phyloP scores from a whole-genome alignment of 805 yeast genomes.

The Starmerella powellii region DNA sequence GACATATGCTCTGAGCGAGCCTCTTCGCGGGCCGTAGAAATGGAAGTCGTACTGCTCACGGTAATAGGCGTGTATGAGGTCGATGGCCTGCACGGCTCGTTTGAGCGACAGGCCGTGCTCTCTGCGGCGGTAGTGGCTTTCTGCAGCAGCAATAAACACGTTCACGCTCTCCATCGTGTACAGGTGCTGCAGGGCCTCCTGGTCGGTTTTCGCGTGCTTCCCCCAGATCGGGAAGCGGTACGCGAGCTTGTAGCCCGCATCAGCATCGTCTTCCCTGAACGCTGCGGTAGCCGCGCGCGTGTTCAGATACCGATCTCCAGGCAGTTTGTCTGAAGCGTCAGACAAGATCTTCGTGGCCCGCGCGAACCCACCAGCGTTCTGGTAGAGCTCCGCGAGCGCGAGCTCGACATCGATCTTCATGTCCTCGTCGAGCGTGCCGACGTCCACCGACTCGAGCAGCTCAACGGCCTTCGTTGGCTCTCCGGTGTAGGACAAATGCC shows the following conservation, averaged over 20 bases:
- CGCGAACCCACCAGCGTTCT: conserved; percentile 50
- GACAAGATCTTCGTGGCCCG: conserved; percentile 58
- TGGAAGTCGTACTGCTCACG: conserved; percentile 93
- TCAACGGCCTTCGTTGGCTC: conserved; percentile 44
- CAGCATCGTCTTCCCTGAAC: conserved; percentile 60
- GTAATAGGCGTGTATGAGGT: conserved; percentile 56
- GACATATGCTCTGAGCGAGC: conserved; percentile 75
- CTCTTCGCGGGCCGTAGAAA: conserved; percentile 78
- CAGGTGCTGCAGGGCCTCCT: conserved; percentile 67
- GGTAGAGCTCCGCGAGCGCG: conserved; percentile 66
- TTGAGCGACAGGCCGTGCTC: conserved; percentile 65
- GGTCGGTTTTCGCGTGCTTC: conserved; percentile 49
- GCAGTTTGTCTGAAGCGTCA: conserved; percentile 60
- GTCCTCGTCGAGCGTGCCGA: conserved; percentile 12
- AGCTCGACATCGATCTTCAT: conserved; percentile 63
- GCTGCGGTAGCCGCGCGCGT: conserved; percentile 76
- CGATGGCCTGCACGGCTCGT: conserved; percentile 54
- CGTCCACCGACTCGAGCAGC: conserved; percentile 49
- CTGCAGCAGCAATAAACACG: conserved; percentile 78
- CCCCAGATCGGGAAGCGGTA: conserved; percentile 43
- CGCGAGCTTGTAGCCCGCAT: conserved; percentile 60
- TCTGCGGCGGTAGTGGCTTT: conserved; percentile 58
- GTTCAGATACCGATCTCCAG: conserved; percentile 85
- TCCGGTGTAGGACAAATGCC: conserved; percentile 52
- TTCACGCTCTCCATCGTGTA: conserved; percentile 85